These are phyloP conservation scores for Sporisorium reilianum DNA, from an alignment of 1,284 basidiomycete species.

Conservation along the genomic window DNA sequence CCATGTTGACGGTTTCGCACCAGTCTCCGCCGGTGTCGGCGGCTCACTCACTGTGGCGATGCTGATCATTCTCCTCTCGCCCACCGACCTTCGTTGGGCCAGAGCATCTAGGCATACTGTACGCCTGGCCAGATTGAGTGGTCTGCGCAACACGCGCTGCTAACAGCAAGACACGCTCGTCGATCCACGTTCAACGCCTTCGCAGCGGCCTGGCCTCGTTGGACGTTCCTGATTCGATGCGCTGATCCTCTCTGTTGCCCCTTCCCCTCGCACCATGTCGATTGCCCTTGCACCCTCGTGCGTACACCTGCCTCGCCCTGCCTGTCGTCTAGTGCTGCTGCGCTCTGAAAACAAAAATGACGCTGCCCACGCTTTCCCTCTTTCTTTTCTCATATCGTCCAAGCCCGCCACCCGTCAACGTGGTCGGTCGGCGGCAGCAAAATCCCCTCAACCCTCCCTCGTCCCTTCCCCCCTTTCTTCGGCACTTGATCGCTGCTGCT, in stretches of 20 bases:
- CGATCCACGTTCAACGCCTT: background rate
- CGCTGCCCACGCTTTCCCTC: background rate
- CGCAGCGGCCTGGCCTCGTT: background rate
- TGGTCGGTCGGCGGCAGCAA: conserved; percentile 24
- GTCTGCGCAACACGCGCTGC: background rate
- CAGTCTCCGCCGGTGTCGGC: conserved; percentile 9
- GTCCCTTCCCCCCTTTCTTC: background rate
- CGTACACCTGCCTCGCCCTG: too few species aligned
- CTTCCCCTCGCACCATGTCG: background rate
- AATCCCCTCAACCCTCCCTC: conserved; percentile 43
- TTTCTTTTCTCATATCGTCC: background rate
- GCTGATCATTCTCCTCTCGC: conserved; percentile 1
- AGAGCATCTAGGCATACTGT: conserved; percentile 18
- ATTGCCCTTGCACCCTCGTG: conserved; percentile 12
- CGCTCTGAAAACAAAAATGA: background rate
- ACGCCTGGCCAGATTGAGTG: conserved; percentile 7
- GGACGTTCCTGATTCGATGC: conserved; percentile 9
- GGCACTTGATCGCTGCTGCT: background rate
- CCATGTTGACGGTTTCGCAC: too few species aligned
- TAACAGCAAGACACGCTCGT: conserved; percentile 1
- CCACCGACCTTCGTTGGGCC: conserved; percentile 21
- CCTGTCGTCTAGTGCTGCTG: conserved; percentile 2
- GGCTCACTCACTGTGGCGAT: background rate
- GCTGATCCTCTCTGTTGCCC: conserved; percentile 2
- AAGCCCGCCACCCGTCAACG: conserved; percentile 17